These are phyloP conservation scores for Cylindrotheca fusiformis DNA, from an alignment of 108 stramenopile genomes.

Conservation along the genomic window DNA sequence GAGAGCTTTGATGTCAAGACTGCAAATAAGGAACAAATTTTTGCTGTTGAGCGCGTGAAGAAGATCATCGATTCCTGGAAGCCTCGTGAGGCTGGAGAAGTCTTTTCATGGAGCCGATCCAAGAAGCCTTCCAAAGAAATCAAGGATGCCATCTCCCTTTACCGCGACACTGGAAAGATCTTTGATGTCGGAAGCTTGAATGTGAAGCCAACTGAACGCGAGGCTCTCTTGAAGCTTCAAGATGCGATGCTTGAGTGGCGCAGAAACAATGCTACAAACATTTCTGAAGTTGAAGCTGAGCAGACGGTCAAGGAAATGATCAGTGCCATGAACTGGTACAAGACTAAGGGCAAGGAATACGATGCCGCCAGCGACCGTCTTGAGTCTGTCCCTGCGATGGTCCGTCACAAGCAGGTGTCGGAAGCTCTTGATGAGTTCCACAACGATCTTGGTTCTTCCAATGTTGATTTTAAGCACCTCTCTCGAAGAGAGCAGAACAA, in stretches of 20 bases:
- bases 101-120: constrained; percentile 23
- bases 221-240: constrained; percentile 23
- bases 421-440: constrained; percentile 34
- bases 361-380: constrained; percentile 18
- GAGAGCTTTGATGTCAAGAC: constrained; percentile 20
- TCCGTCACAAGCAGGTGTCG: constrained; percentile 28
- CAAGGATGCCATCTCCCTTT: constrained; percentile 24
- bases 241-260: constrained; percentile 40
- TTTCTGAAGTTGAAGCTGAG: constrained; percentile 25
- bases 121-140: constrained; percentile 27
- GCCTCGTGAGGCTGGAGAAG: constrained; percentile 16
- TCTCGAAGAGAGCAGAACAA: constrained; percentile 21
- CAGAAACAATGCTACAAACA: constrained; percentile 25
- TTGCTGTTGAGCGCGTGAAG: constrained; percentile 25
- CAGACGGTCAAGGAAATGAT: constrained; percentile 45
- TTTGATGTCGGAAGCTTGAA: constrained; percentile 16
- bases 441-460: constrained; percentile 8
- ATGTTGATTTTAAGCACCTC: constrained; percentile 18
- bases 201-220: constrained; percentile 30
- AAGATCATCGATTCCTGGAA: constrained; percentile 24
- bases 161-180: constrained; percentile 31
- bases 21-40: constrained; percentile 12
- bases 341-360: constrained; percentile 38
- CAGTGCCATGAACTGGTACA: constrained; percentile 44
- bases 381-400: constrained; percentile 28